A percentile compares a stretch with the other conserved stretches of the same genome.
phyloP scores from a whole-genome alignment of 805 yeast species.

The Kluyveromyces aestuarii region DNA sequence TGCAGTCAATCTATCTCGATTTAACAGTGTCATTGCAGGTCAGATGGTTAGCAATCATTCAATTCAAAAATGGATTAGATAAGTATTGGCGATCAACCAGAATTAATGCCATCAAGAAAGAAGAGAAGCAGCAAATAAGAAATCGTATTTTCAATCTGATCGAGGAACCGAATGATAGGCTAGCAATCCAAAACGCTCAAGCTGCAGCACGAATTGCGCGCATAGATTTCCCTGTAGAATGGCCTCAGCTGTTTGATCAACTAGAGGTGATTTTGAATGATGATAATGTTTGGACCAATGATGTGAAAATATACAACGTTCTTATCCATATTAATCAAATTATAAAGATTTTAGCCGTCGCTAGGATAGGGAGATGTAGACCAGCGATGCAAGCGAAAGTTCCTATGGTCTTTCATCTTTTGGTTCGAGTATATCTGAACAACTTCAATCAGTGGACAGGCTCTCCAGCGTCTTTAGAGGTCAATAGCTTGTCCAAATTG shows the following conservation, averaged over 20 bases:
- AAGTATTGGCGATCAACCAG: constrained; percentile 74
- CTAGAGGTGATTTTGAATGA: constrained; percentile 37
- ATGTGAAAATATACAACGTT: constrained; percentile 50
- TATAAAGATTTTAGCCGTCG: constrained; percentile 62
- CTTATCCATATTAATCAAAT: constrained; percentile 67
- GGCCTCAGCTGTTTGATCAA: constrained; percentile 76
- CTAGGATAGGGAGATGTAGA: constrained; percentile 75
- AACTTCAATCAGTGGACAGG: constrained; percentile 58
- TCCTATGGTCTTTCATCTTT: constrained; percentile 49
- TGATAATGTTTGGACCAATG: constrained; percentile 35
- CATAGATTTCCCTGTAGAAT: constrained; percentile 76
- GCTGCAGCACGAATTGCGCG: constrained; percentile 72
- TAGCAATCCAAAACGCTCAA: constrained; percentile 77
- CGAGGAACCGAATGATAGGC: constrained; percentile 63
- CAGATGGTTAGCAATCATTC: constrained; percentile 82
- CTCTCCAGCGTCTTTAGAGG: constrained; percentile 20
- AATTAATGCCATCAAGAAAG: constrained; percentile 42
- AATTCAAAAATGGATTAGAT: constrained; percentile 81
- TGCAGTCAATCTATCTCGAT: constrained; percentile 58
- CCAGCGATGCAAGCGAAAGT: constrained; percentile 68
- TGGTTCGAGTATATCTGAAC: constrained; percentile 49
- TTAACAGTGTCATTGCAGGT: constrained; percentile 49
- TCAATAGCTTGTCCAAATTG: constrained; percentile 38
- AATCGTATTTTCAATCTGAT: constrained; percentile 47
- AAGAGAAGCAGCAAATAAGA: constrained; percentile 63